These are phyloP conservation scores for Talaromyces sp. DNA, from an alignment of 2,329 filamentous ascomycete species.

Conservation along the genomic window DNA sequence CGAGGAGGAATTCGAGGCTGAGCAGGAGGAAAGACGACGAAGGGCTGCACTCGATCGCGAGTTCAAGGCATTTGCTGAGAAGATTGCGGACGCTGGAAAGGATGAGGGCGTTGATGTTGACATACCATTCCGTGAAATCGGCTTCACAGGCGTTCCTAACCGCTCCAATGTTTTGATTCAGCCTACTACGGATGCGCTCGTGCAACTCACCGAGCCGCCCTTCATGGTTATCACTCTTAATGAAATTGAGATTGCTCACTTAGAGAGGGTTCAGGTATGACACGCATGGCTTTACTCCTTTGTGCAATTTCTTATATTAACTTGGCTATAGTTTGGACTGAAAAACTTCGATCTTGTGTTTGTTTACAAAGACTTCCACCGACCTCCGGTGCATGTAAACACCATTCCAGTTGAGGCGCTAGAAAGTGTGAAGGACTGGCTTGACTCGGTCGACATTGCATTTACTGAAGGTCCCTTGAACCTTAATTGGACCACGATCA, in stretches of 20 bases:
- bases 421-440: slow-evolving; percentile 95
- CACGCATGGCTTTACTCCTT: background rate
- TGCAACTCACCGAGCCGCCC: slow-evolving; percentile 94
- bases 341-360: slow-evolving; percentile 99
- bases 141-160: slow-evolving; percentile 95
- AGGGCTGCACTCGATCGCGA: slow-evolving; percentile 90
- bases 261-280: slow-evolving; percentile 78
- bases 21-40: slow-evolving; percentile 92
- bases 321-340: slow-evolving; percentile 73
- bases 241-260: slow-evolving; percentile 93
- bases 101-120: slow-evolving; percentile 91
- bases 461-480: slow-evolving; percentile 95
- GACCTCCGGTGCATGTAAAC: slow-evolving; percentile 92
- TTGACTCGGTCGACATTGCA: slow-evolving; percentile 92
- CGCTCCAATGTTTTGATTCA: slow-evolving; percentile 94
- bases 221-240: slow-evolving; percentile 95
- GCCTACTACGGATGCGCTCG: slow-evolving; percentile 93
- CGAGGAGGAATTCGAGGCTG: slow-evolving; percentile 97
- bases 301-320: slow-evolving; percentile 25
- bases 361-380: slow-evolving; percentile 94
- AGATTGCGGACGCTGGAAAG: slow-evolving; percentile 93
- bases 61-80: slow-evolving; percentile 95
- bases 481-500: slow-evolving; percentile 98
- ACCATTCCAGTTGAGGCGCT: slow-evolving; percentile 95
- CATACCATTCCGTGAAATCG: slow-evolving; percentile 93